Evolutionary conservation across 306 rosid genomes (phyloP).

Genomic region (Quercus agrifolia): DNA sequence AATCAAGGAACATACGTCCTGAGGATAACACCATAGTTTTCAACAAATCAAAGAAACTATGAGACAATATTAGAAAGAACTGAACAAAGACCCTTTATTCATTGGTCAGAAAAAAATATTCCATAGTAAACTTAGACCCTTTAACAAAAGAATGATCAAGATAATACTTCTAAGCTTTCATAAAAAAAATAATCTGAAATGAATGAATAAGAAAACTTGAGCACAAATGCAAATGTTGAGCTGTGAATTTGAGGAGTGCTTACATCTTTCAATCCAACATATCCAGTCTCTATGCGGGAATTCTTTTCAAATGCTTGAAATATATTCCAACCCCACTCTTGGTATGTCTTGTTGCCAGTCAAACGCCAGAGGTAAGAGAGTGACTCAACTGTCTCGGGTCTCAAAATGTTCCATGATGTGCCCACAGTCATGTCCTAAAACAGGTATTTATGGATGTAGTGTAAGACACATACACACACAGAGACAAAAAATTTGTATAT

Average conservation of each 20-base stretch:
- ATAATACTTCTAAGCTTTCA: conserved; percentile 2
- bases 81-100: neutral
- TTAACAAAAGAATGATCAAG: neutral
- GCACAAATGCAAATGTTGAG: conserved; percentile 3
- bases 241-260: conserved; percentile 32
- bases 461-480: neutral
- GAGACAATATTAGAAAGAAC: neutral
- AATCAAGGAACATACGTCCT: neutral
- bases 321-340: conserved; percentile 99
- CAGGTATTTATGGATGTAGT: conserved; percentile 13
- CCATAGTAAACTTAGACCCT: neutral
- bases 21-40: neutral
- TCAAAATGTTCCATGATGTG: conserved; percentile 92
- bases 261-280: conserved; percentile 97
- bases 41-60: neutral
- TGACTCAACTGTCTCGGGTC: conserved; percentile 96
- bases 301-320: conserved; percentile 98
- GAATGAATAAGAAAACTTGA: conserved; percentile 17
- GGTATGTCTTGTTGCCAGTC: conserved; percentile 92
- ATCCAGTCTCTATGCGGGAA: conserved; percentile 83
- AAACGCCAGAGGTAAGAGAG: conserved; percentile 95
- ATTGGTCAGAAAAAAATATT: neutral
- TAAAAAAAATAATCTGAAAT: neutral
- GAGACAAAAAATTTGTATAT: conserved; percentile 2
- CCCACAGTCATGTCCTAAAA: conserved; percentile 86